Percentiles rank a stretch among this genome's conserved stretches.
Evolutionary conservation across 1,284 basidiomycete species (phyloP).

Genomic region (Cutaneotrichosporon cyanovorans): DNA sequence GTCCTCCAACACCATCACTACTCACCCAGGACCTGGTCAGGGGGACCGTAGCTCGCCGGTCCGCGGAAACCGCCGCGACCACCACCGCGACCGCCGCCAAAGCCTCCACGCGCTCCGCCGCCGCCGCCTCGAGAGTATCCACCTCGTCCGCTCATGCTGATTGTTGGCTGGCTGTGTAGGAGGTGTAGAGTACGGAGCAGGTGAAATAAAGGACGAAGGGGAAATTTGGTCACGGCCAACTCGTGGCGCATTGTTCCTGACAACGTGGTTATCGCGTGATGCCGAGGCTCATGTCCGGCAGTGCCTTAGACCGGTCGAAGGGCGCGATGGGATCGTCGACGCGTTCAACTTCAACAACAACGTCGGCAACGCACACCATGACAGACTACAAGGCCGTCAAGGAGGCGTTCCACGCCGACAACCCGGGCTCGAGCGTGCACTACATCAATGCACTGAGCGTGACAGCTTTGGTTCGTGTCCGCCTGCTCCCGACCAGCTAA

Average conservation of each 20-base stretch:
- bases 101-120: constrained; percentile 34
- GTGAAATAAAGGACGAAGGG: not conserved
- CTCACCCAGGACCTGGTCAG: constrained; percentile 72
- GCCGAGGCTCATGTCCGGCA: too few species aligned
- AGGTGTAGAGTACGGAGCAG: not conserved
- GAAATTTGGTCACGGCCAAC: not conserved
- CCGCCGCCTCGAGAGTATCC: constrained; percentile 42
- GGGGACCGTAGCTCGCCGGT: constrained; percentile 60
- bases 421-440: constrained; percentile 64
- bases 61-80: constrained; percentile 50
- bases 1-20: constrained; percentile 2
- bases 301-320: too few species aligned
- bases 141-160: constrained; percentile 45
- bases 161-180: constrained; percentile 1
- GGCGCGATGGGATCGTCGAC: not conserved
- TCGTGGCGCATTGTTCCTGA: not conserved
- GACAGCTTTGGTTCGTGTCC: constrained; percentile 62
- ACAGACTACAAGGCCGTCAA: constrained; percentile 69
- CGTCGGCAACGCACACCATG: too few species aligned
- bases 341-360: too few species aligned
- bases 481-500: not conserved
- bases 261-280: too few species aligned
- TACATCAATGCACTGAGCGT: constrained; percentile 68
- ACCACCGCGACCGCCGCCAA: constrained; percentile 41
- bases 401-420: constrained; percentile 77